Evolutionary conservation across 2,329 filamentous ascomycete genomes (phyloP).

Genomic region (Tolypocladium inflatum): DNA sequence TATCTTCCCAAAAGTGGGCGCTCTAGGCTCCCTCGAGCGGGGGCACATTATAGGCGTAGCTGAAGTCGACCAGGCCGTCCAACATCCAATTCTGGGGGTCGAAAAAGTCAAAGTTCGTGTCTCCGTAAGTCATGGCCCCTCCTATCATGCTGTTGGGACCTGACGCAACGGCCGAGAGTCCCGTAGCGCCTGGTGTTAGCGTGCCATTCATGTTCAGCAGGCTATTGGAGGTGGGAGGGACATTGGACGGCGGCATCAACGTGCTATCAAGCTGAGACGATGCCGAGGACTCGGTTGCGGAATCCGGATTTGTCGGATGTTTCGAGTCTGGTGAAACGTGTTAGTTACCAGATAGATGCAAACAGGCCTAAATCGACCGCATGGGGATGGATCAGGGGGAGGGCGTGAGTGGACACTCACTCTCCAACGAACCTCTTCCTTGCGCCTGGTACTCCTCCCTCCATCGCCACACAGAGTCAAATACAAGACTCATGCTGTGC

Average conservation of each 20-base stretch:
- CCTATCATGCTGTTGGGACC: conserved; percentile 37
- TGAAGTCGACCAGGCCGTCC: conserved; percentile 75
- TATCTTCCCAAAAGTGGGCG: background rate
- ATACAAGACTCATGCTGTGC: conserved; percentile 78
- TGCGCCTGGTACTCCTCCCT: conserved; percentile 67
- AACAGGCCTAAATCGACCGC: background rate
- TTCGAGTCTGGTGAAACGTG: conserved; percentile 52
- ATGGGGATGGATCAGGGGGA: background rate
- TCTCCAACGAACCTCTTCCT: conserved; percentile 60
- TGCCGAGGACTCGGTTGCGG: conserved; percentile 61
- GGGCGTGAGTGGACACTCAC: conserved; percentile 35
- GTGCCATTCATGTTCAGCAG: conserved; percentile 40
- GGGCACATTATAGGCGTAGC: conserved; percentile 49
- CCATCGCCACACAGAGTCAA: conserved; percentile 81
- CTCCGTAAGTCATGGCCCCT: conserved; percentile 47
- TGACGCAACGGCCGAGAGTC: conserved; percentile 28
- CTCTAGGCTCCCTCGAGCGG: conserved; percentile 42
- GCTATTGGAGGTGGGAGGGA: conserved; percentile 30
- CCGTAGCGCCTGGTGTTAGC: conserved; percentile 40
- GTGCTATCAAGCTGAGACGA: conserved; percentile 55
- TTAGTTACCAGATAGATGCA: background rate
- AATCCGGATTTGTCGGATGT: conserved; percentile 79
- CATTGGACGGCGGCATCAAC: conserved; percentile 33
- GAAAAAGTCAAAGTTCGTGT: conserved; percentile 76
- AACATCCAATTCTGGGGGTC: conserved; percentile 92